Percentiles rank a stretch among this genome's conserved stretches.
Evolutionary conservation across 2,329 filamentous ascomycete species (phyloP).

Genomic region (Pestalotiopsis sp.): DNA sequence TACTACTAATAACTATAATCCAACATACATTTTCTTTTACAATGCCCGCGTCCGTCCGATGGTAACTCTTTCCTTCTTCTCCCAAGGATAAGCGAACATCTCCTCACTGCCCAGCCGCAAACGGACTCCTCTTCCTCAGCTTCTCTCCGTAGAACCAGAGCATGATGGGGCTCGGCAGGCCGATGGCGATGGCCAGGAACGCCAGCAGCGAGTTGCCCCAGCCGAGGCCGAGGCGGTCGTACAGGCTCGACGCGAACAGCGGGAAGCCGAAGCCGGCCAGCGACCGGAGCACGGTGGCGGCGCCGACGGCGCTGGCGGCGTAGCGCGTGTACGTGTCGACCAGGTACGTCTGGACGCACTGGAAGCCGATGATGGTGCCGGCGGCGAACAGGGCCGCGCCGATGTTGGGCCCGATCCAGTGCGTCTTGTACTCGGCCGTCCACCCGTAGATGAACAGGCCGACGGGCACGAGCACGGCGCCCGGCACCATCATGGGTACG

Average conservation of each 20-base stretch:
- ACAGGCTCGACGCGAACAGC: conserved; percentile 51
- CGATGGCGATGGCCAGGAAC: conserved; percentile 54
- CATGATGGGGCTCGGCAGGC: conserved; percentile 48
- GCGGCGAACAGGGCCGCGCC: conserved; percentile 40
- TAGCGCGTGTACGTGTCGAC: conserved; percentile 49
- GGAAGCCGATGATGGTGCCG: conserved; percentile 43
- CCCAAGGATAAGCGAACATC: background rate
- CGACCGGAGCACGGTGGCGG: conserved; percentile 45
- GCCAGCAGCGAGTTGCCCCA: conserved; percentile 49
- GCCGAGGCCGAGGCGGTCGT: conserved; percentile 41
- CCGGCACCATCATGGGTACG: conserved; percentile 42
- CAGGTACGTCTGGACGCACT: conserved; percentile 48
- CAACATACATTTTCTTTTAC: background rate
- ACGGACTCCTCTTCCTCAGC: conserved; percentile 36
- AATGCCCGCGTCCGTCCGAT: background rate
- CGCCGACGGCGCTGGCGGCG: conserved; percentile 46
- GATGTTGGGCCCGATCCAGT: conserved; percentile 48
- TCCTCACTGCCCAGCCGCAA: conserved; percentile 26
- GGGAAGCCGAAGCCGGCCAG: conserved; percentile 55
- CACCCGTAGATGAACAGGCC: conserved; percentile 49
- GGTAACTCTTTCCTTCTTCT: background rate
- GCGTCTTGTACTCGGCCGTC: conserved; percentile 41
- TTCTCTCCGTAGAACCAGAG: conserved; percentile 40
- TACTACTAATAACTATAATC: background rate
- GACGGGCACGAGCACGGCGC: conserved; percentile 40